Evolutionary conservation across 176 grass and related monocot species (phyloP).

Genomic region (Hyparrhenia diplandra): DNA sequence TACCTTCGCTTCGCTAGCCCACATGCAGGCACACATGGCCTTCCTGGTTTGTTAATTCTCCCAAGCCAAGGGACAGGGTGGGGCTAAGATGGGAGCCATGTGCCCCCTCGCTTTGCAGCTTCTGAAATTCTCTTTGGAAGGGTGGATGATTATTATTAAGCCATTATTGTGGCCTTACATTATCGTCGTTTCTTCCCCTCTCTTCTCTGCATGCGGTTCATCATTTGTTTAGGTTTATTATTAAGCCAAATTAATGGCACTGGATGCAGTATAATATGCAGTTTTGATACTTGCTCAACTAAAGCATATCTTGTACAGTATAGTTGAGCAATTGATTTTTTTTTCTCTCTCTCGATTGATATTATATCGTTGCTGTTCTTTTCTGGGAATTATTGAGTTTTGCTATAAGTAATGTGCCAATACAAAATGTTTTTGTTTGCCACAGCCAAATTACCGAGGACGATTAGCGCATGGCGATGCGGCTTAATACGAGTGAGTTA

Average conservation of each 20-base stretch:
- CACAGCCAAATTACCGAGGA: not conserved
- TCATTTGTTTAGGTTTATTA: too few species aligned
- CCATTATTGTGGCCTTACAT: constrained; percentile 32
- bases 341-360: too few species aligned
- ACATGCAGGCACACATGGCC: constrained; percentile 79
- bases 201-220: too few species aligned
- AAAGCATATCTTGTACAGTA: too few species aligned
- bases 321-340: too few species aligned
- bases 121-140: not conserved
- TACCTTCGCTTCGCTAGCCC: constrained; percentile 31
- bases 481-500: not conserved
- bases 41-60: constrained; percentile 27
- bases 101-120: constrained; percentile 29
- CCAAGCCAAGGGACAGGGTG: constrained; percentile 19
- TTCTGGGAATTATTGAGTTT: too few species aligned
- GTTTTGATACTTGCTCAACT: too few species aligned
- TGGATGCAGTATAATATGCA: too few species aligned
- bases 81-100: constrained; percentile 70
- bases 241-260: too few species aligned
- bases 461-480: too few species aligned
- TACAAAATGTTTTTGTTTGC: not conserved
- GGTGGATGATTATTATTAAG: constrained; percentile 30
- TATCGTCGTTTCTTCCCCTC: not conserved
- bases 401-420: not conserved
- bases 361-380: too few species aligned